Base-by-base conservation (phyloP, 1,139 yeast species). In the Pneumocystis carinii region DNA sequence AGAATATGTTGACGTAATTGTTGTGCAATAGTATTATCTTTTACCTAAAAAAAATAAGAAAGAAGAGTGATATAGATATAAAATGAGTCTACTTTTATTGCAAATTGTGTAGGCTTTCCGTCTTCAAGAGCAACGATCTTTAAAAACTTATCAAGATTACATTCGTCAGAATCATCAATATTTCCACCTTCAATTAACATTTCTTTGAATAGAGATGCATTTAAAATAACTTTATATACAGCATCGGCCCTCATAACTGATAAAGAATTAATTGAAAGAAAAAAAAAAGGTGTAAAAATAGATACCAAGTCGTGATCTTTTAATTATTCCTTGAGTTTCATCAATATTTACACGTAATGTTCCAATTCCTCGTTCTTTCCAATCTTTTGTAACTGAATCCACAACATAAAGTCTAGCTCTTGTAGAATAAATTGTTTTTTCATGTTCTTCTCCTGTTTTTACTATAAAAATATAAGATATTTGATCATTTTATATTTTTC, bases 281-380 rank as follows among this genome's bases (percentile, higher is more conserved):
- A 69, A 68, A 64, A 75, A 62, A 75, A 38, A 37, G 19, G 24
- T 0, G 14, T 4, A 37, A 29, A 41, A 32, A 58, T 62, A 29
- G n/a, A 59, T 37, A 61, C 24, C 24, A 74, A 62, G 74, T 35
- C 65, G 35, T 64, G 62, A 71, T 32, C 66, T 41, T 24, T 10
- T 24, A 48, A 37, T 27, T 27, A 53, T 39, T 29, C 24, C 37
- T 10, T 59, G 12, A 3, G 70, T 70, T 32, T 72, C 70, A n/a
- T 78, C 75, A 66, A 81, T 81, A 73, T 92, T 92, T 55, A 94
- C 81, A 73, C 88, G 96, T 19, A 94, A 75, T 3, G 84, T 81
- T 1, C 99, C 99, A 56, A 86, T 79, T 19, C 98, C 99, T 70
- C 95, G 82, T 74, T 94, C 98, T 72, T 87, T 92, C 98, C 99